Evolutionary conservation across 2,329 filamentous ascomycete genomes (phyloP).

Genomic region (Clarireedia hainanense): DNA sequence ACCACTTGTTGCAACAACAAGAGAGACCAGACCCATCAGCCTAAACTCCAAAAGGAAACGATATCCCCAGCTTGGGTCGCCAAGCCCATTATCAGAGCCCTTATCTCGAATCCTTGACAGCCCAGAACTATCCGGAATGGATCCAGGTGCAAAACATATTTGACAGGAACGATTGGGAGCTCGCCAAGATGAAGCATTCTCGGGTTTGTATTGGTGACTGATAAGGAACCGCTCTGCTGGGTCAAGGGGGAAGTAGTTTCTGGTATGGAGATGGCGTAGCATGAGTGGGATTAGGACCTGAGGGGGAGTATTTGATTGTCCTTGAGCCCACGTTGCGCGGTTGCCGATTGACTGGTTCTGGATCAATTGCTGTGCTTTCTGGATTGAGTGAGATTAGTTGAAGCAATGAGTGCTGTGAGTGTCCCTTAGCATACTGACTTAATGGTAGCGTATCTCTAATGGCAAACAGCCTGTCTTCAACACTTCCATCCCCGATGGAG

Average conservation of each 20-base stretch:
- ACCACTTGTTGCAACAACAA: no score
- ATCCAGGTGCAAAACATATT: no score
- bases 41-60: no score
- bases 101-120: no score
- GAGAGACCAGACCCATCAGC: no score
- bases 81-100: no score
- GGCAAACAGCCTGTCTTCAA: conserved; percentile 21
- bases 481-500: conserved; percentile 39
- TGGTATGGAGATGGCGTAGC: neutral
- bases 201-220: neutral
- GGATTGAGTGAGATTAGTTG: neutral
- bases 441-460: neutral
- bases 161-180: no score
- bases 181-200: neutral
- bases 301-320: neutral
- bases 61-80: no score
- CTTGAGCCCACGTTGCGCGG: neutral
- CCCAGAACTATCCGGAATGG: no score
- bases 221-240: neutral
- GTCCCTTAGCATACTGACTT: neutral
- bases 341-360: neutral
- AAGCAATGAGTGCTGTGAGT: neutral
- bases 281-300: neutral
- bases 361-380: neutral
- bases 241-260: neutral